Evolutionary conservation across 1,284 basidiomycete genomes (phyloP), one percentile per base, ranked within the genome.

Genomic region (Malassezia dermatis): DNA sequence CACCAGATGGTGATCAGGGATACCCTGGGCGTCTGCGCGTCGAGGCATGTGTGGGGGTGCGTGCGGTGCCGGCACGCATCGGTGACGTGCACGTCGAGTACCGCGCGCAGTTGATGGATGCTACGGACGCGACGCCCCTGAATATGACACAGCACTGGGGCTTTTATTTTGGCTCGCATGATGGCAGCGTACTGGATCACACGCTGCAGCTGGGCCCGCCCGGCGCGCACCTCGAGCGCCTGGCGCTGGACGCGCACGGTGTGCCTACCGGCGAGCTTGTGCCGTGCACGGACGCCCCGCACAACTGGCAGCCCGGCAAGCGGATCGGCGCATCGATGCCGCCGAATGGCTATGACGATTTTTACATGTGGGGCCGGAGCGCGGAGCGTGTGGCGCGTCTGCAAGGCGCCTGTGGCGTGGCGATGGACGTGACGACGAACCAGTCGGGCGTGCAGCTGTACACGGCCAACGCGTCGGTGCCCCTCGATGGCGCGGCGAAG

Each of bases 81-180:
- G 47, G 39, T 10, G n/a, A 13, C 40, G 26, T 67, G 19, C 48
- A 60, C n/a, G 49, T 71, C 26, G 63, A 61, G 21, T 72, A 72
- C 53, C 57, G 69, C 10, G 67, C 69, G 4, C 48, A 58, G 3
- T 42, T 71, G 21, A 45, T 55, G 13, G 41, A 53, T 17, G 28
- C 40, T 13, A 19, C 31, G 15, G 32, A 27, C 2, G 50, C 53
- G n/a, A 72, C 69, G 15, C 69, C 69, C 7, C 50, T 72, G 56
- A 72, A 71, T 51, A 40, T 72, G 28, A 67, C 68, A n/a, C 69
- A 72, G 32, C 69, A 72, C 54, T 72, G 69, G 69, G 66, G 65
- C 41, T 72, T 72, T 59, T 64, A 71, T 45, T 51, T 72, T 12
- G 53, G 51, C 8, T 56, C 65, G 0, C 63, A 63, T 56, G 21